Base-by-base conservation (phyloP, 306 rosid genomes). In the Glycine soja region DNA sequence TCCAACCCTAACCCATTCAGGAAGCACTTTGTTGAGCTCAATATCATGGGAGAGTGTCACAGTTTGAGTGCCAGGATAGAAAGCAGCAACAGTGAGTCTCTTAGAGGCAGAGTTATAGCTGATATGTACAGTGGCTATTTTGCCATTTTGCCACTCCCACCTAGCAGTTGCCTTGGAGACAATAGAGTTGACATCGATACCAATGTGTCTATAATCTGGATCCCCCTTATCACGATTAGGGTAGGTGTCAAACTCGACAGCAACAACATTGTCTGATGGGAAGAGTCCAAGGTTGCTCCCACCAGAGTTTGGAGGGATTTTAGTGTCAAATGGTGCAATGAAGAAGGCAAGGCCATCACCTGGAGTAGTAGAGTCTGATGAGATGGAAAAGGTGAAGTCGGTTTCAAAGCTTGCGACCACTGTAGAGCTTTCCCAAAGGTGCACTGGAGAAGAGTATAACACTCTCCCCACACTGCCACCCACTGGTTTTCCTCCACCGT, bases 191-290 rank as follows among this genome's bases (percentile, higher is more conserved):
- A 56, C 32, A 16, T 56, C 4, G 5, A 56, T 56, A 16, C 62
- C 34, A 8, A 56, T 56, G 62, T 56, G 62, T 56, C 0, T 8
- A 4, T 15, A 16, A 0, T 3, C 0, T 56, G 34, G 62, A 56
- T 56, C 34, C 1, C 12, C 32, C 6, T 2, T 0, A 56, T 56
- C 0, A 0, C 0, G 1, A 8, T 56, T 56, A 8, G 2, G 2
- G 32, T 16, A 56, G 11, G 62, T 56, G 34, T 56, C 62, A 8
- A 56, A 16, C 16, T 56, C 62, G 3, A 56, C 62, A 16, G 32
- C 62, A 3, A 56, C 62, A 56, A 56, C 62, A 0, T 7, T 7
- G 32, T 8, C 10, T 0, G 62, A 8, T 56, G 0, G 0, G 18
- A 19, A 58, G 65, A 58, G 65, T 19, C 65, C 65, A 9, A 58